Percentiles rank a stretch among this genome's conserved stretches.
Evolutionary conservation across 2,329 filamentous ascomycete genomes (phyloP).

Genomic region (Clarireedia homoeocarpa): DNA sequence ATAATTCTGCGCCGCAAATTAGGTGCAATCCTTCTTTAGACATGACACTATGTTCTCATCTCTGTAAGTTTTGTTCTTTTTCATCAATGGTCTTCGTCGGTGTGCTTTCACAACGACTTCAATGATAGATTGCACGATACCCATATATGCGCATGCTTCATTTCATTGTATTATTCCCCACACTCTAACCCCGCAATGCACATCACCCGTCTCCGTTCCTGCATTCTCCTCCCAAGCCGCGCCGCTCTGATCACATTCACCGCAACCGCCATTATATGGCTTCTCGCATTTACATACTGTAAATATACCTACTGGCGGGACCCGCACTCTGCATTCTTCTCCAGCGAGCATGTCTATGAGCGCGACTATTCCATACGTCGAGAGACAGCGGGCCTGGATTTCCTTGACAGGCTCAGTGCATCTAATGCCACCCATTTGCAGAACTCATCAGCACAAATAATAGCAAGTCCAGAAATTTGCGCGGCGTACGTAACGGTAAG

Average conservation of each 20-base stretch:
- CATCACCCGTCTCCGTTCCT: neutral
- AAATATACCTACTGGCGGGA: constrained; percentile 15
- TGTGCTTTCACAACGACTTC: too few relatives aligned
- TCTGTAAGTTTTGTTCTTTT: too few relatives aligned
- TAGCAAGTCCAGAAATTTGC: constrained; percentile 9
- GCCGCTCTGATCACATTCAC: neutral
- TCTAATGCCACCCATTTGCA: neutral
- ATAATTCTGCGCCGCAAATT: too few relatives aligned
- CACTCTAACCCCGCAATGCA: neutral
- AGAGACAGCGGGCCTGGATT: constrained; percentile 9
- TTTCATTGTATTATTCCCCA: too few relatives aligned
- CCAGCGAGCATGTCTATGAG: constrained; percentile 14
- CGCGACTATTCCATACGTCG: constrained; percentile 14
- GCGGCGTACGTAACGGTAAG: constrained; percentile 14
- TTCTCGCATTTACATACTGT: constrained; percentile 8
- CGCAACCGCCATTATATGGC: neutral
- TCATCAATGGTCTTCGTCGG: too few relatives aligned
- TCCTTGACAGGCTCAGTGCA: constrained; percentile 1
- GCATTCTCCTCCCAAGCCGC: neutral
- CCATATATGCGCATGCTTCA: too few relatives aligned
- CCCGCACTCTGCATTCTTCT: constrained; percentile 17
- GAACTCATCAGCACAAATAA: neutral
- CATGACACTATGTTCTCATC: too few relatives aligned
- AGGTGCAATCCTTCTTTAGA: too few relatives aligned
- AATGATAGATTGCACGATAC: too few relatives aligned